phyloP scores from a whole-genome alignment of 169 alveolate species.

The Amoebophrya sp. region DNA sequence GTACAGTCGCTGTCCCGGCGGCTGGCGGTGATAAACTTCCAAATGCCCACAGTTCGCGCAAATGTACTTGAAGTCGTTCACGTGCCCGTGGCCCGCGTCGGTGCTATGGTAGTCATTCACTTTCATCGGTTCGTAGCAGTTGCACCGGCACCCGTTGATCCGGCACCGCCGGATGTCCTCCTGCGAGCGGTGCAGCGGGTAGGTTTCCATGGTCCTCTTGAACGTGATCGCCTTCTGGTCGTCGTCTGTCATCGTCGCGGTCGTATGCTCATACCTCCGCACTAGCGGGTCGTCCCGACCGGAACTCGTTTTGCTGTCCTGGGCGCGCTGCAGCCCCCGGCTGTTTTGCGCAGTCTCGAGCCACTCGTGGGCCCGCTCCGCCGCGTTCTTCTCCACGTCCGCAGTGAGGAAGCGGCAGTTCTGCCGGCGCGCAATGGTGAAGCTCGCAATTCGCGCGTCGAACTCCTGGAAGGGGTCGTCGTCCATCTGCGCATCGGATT shows the following conservation, averaged over 20 bases:
- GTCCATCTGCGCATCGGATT: not conserved
- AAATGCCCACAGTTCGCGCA: not conserved
- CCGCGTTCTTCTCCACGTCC: not conserved
- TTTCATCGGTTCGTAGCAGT: not conserved
- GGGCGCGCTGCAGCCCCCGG: not conserved
- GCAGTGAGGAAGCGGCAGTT: not conserved
- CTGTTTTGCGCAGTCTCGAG: not conserved
- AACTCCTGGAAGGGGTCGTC: slow-evolving; percentile 20
- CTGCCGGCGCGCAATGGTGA: not conserved
- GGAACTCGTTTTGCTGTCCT: not conserved
- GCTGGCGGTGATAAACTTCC: not conserved
- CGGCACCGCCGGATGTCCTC: not conserved
- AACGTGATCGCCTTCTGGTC: not conserved
- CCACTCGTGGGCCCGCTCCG: not conserved
- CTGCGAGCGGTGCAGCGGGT: not conserved
- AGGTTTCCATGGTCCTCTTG: not conserved
- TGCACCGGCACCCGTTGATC: not conserved
- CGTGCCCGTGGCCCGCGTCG: not conserved
- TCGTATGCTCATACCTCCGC: not conserved
- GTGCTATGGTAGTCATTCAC: not conserved
- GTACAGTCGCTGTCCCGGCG: not conserved
- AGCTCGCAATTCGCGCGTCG: not conserved
- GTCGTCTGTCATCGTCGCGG: not conserved
- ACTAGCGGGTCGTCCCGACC: not conserved
- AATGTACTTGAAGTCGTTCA: not conserved